A percentile compares a stretch with the other conserved stretches of the same genome.
These are phyloP conservation scores for Suhomyces canberraensis DNA, from an alignment of 805 yeast genomes.

Conservation along the genomic window DNA sequence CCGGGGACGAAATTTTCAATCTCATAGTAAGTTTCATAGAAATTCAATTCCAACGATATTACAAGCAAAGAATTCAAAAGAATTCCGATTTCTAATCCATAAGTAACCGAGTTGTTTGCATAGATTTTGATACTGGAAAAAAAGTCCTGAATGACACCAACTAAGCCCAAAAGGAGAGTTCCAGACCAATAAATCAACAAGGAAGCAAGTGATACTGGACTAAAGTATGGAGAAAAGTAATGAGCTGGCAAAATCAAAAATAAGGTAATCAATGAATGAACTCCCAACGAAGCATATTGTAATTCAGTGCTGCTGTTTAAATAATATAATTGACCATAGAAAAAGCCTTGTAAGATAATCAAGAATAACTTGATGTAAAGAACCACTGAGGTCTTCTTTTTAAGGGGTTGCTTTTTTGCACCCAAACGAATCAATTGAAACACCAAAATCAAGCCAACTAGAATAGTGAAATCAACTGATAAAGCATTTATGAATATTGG, in stretches of 20 bases:
- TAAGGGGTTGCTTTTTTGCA: neutral
- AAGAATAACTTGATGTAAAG: neutral
- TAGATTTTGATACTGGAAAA: slow-evolving; percentile 17
- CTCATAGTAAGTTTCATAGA: slow-evolving; percentile 15
- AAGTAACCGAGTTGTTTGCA: neutral
- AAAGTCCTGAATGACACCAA: slow-evolving; percentile 16
- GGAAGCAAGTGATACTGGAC: slow-evolving; percentile 20
- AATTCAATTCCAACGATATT: slow-evolving; percentile 15
- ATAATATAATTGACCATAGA: neutral
- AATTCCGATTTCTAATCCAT: neutral
- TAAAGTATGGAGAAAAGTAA: slow-evolving; percentile 17
- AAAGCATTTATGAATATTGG: slow-evolving; percentile 21
- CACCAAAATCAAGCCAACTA: slow-evolving; percentile 12
- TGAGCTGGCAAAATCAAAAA: slow-evolving; percentile 26
- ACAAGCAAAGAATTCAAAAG: slow-evolving; percentile 8
- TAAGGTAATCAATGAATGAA: too few species aligned
- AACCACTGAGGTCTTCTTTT: neutral
- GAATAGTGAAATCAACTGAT: slow-evolving; percentile 7
- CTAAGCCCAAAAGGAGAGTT: neutral
- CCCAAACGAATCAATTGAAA: slow-evolving; percentile 7
- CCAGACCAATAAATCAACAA: slow-evolving; percentile 13
- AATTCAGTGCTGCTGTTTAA: neutral
- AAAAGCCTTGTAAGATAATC: neutral
- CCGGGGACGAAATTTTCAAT: slow-evolving; percentile 16
- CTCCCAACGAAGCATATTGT: neutral